phyloP scores from a whole-genome alignment of 73 alveolate species.

The Symbiodinium natans region DNA sequence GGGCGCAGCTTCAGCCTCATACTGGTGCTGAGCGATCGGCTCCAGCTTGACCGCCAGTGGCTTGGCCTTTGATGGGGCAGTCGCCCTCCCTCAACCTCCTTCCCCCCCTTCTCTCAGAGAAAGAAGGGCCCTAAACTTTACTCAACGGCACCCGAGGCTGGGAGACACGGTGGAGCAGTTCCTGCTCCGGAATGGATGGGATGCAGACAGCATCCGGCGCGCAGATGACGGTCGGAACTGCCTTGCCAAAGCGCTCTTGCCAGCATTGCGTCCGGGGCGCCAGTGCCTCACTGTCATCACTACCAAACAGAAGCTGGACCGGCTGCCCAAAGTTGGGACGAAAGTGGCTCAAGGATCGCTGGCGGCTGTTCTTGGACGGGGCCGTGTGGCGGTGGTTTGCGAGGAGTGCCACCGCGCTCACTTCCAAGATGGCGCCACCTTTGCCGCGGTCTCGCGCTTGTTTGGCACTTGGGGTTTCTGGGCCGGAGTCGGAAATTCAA shows the following conservation, averaged over 20 bases:
- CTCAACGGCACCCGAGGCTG: slow-evolving; percentile 25
- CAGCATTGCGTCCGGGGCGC: neutral
- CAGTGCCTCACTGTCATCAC: slow-evolving; percentile 15
- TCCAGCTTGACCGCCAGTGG: slow-evolving; percentile 49
- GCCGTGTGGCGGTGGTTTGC: slow-evolving; percentile 81
- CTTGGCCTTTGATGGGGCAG: no score
- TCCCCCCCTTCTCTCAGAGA: no score
- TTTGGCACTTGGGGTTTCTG: neutral
- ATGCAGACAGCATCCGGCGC: neutral
- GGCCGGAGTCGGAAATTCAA: no score
- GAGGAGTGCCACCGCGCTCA: slow-evolving; percentile 77
- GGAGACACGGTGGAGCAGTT: slow-evolving; percentile 53
- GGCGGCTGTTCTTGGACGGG: neutral
- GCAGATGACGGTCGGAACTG: neutral
- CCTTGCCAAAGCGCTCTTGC: slow-evolving; percentile 4
- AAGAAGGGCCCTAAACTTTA: no score
- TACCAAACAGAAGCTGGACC: slow-evolving; percentile 20
- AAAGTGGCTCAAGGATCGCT: neutral
- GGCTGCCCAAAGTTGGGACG: neutral
- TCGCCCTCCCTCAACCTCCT: no score
- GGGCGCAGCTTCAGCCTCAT: slow-evolving; percentile 27
- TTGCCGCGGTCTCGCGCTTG: neutral
- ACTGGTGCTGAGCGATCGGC: slow-evolving; percentile 55
- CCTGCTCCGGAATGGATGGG: slow-evolving; percentile 3
- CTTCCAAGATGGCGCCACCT: slow-evolving; percentile 14